Evolutionary conservation across 2,329 filamentous ascomycete genomes (phyloP).

Genomic region (Thelonectria blattea): DNA sequence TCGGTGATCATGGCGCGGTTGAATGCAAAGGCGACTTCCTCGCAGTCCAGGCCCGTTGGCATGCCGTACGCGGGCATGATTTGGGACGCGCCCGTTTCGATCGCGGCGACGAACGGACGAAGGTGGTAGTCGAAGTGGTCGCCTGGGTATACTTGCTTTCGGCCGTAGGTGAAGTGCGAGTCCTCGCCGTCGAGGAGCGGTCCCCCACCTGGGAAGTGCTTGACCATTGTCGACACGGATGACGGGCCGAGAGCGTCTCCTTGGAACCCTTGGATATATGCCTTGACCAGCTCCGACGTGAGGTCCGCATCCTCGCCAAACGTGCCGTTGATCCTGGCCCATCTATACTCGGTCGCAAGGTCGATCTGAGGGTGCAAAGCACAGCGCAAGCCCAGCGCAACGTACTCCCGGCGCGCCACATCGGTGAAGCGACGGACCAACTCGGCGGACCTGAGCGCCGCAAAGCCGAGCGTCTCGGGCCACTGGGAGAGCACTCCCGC

Average conservation of each 20-base stretch:
- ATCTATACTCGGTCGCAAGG: slow-evolving; percentile 55
- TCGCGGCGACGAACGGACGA: slow-evolving; percentile 54
- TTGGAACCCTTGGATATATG: slow-evolving; percentile 55
- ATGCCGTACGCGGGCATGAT: slow-evolving; percentile 58
- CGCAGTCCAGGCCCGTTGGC: slow-evolving; percentile 50
- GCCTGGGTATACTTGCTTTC: slow-evolving; percentile 56
- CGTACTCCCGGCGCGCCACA: slow-evolving; percentile 52
- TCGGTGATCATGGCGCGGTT: slow-evolving; percentile 58
- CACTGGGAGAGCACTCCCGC: slow-evolving; percentile 54
- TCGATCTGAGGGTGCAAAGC: slow-evolving; percentile 58
- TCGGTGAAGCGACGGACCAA: slow-evolving; percentile 53
- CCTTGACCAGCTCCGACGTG: slow-evolving; percentile 43
- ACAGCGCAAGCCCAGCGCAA: slow-evolving; percentile 48
- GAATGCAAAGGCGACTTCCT: slow-evolving; percentile 56
- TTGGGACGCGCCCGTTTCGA: slow-evolving; percentile 52
- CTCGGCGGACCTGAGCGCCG: slow-evolving; percentile 51
- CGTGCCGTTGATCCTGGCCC: slow-evolving; percentile 52
- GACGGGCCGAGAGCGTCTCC: slow-evolving; percentile 47
- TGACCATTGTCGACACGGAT: slow-evolving; percentile 54
- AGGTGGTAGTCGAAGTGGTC: slow-evolving; percentile 56
- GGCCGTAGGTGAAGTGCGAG: slow-evolving; percentile 56
- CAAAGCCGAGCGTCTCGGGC: slow-evolving; percentile 56
- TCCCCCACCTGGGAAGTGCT: slow-evolving; percentile 60
- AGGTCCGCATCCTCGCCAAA: slow-evolving; percentile 55
- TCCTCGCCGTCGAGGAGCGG: slow-evolving; percentile 56